Evolutionary conservation across 176 grass and related monocot genomes (phyloP).

Genomic region (Phoenix dactylifera): DNA sequence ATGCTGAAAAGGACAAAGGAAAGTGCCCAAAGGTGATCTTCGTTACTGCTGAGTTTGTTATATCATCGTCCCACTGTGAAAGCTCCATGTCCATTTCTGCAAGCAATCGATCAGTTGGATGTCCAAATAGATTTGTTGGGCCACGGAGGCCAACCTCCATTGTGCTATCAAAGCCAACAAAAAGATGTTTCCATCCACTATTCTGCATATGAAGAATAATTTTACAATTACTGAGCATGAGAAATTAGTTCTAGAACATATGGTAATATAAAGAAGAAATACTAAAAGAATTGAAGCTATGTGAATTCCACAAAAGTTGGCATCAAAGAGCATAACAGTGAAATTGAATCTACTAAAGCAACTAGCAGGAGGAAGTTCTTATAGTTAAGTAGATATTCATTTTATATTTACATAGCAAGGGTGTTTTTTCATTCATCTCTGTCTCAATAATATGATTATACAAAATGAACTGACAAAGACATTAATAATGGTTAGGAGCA

Average conservation of each 20-base stretch:
- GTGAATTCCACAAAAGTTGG: no score
- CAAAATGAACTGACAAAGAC: no score
- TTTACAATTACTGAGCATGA: background rate
- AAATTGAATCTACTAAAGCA: no score
- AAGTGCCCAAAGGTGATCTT: constrained; percentile 80
- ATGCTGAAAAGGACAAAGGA: constrained; percentile 75
- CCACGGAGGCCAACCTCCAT: constrained; percentile 67
- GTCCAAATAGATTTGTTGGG: constrained; percentile 90
- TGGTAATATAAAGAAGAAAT: no score
- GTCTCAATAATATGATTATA: no score
- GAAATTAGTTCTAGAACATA: no score
- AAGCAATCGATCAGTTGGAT: constrained; percentile 74
- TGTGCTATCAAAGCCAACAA: constrained; percentile 90
- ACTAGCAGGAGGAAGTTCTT: no score
- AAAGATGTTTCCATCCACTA: constrained; percentile 59
- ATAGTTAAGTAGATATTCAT: no score
- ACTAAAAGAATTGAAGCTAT: no score
- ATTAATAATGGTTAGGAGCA: constrained; percentile 1
- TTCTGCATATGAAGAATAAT: constrained; percentile 52
- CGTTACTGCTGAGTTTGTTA: constrained; percentile 35
- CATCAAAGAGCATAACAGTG: no score
- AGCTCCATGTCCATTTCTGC: constrained; percentile 50
- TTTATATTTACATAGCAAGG: no score
- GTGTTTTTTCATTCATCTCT: no score
- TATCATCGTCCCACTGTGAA: constrained; percentile 60